Conservation (phyloP, 768 basidiomycete genomes). For the Mycena galopus region DNA sequence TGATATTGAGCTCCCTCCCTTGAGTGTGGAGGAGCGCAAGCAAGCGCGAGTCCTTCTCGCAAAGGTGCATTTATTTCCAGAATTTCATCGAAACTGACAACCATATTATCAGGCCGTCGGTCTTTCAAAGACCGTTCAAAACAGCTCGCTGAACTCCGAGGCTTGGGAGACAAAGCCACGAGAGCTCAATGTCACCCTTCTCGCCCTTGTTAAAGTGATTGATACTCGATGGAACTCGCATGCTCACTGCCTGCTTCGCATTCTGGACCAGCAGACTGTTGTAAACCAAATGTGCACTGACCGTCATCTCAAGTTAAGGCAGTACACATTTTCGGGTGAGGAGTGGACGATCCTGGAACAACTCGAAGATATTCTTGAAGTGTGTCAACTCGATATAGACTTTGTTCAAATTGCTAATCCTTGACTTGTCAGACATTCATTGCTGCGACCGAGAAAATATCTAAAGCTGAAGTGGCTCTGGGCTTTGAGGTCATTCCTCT, state of each 20-base stretch:
- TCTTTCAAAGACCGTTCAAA: neutral
- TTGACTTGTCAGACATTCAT: slow-evolving; percentile 16
- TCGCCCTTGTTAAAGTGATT: neutral
- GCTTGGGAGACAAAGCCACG: neutral
- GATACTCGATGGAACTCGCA: neutral
- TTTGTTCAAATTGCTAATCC: slow-evolving; percentile 13
- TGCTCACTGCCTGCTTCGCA: neutral
- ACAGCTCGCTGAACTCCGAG: neutral
- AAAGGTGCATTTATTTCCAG: neutral
- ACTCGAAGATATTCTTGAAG: neutral
- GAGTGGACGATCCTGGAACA: slow-evolving; percentile 24
- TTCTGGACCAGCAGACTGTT: neutral
- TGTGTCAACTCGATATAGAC: neutral
- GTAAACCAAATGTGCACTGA: neutral
- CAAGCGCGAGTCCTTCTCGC: neutral
- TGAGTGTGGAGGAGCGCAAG: neutral
- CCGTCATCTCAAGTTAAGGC: neutral
- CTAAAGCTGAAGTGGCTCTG: slow-evolving; percentile 14
- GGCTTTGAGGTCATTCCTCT: slow-evolving; percentile 20
- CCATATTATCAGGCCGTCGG: neutral
- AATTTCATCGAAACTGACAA: neutral
- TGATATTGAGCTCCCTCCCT: neutral
- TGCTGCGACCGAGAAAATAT: slow-evolving; percentile 19
- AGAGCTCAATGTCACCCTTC: neutral
- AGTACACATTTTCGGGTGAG: too few relatives aligned